Percentiles rank a stretch among this genome's conserved stretches.
phyloP scores from a whole-genome alignment of 441 rosid genomes.

The Gossypium lobatum region DNA sequence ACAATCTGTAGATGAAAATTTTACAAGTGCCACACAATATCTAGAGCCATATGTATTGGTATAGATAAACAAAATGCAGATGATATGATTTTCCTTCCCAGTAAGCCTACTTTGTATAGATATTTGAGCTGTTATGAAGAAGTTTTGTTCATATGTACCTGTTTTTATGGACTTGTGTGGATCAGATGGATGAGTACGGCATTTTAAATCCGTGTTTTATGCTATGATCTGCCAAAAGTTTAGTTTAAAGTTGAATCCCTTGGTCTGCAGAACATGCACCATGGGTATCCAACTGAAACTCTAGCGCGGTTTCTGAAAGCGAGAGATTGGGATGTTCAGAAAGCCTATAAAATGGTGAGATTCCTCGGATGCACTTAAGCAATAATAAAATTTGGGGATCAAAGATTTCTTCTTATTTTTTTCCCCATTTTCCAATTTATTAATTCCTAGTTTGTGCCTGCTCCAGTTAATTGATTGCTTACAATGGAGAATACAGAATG shows the following conservation, averaged over 20 bases:
- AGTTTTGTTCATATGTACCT: background rate
- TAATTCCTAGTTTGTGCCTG: conserved; percentile 24
- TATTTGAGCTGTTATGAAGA: background rate
- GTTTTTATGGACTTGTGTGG: background rate
- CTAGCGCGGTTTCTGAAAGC: conserved; percentile 64
- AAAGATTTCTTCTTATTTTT: background rate
- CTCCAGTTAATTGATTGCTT: conserved; percentile 55
- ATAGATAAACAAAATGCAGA: background rate
- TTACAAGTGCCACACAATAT: background rate
- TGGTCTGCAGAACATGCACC: conserved; percentile 53
- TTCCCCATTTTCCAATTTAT: background rate
- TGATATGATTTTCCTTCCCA: background rate
- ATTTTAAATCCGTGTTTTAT: background rate
- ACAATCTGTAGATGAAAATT: background rate
- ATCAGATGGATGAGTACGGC: background rate
- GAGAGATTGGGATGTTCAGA: conserved; percentile 58
- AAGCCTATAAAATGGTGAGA: conserved; percentile 59
- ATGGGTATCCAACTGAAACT: conserved; percentile 43
- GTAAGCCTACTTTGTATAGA: background rate
- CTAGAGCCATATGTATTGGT: background rate
- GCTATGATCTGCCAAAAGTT: background rate
- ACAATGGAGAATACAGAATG: conserved; percentile 56
- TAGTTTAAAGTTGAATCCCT: background rate
- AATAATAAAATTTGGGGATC: background rate
- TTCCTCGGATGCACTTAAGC: conserved; percentile 7